Evolutionary conservation across 441 rosid species (phyloP).

Genomic region (Sinapis alba): DNA sequence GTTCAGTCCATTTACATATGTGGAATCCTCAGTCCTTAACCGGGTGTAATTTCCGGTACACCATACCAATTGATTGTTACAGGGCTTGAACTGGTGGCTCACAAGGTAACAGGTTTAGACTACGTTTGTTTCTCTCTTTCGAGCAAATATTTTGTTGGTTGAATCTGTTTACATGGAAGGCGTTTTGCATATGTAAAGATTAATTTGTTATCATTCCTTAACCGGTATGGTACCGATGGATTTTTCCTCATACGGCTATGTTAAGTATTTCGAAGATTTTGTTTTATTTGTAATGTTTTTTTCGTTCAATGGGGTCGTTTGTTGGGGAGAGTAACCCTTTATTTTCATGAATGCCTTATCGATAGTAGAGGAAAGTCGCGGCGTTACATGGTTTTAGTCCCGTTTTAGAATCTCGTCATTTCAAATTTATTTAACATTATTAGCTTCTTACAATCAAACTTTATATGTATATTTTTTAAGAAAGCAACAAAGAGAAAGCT

Average conservation of each 20-base stretch:
- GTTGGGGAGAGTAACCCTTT: conserved; percentile 15
- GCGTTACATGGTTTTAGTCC: too few relatives aligned
- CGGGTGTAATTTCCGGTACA: too few relatives aligned
- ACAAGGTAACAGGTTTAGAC: conserved; percentile 12
- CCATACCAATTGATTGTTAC: background rate
- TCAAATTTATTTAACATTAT: too few relatives aligned
- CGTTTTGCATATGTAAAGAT: conserved; percentile 30
- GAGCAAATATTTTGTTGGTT: conserved; percentile 18
- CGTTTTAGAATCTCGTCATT: too few relatives aligned
- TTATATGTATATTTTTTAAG: too few relatives aligned
- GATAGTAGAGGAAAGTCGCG: too few relatives aligned
- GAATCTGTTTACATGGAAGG: conserved; percentile 8
- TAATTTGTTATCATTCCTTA: conserved; percentile 10
- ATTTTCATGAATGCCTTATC: too few relatives aligned
- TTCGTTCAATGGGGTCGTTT: background rate
- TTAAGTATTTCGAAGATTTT: conserved; percentile 13
- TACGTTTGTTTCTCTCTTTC: conserved; percentile 12
- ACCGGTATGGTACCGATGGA: conserved; percentile 23
- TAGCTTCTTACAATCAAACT: too few relatives aligned
- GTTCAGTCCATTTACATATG: too few relatives aligned
- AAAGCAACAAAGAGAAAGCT: too few relatives aligned
- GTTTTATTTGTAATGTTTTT: conserved; percentile 8
- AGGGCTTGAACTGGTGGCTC: conserved; percentile 1
- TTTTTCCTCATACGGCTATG: conserved; percentile 4
- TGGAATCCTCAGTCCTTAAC: background rate